A percentile compares a stretch with the other conserved stretches of the same genome.
Conservation (phyloP, 306 rosid genomes). For the Quercus aquifolioides region DNA sequence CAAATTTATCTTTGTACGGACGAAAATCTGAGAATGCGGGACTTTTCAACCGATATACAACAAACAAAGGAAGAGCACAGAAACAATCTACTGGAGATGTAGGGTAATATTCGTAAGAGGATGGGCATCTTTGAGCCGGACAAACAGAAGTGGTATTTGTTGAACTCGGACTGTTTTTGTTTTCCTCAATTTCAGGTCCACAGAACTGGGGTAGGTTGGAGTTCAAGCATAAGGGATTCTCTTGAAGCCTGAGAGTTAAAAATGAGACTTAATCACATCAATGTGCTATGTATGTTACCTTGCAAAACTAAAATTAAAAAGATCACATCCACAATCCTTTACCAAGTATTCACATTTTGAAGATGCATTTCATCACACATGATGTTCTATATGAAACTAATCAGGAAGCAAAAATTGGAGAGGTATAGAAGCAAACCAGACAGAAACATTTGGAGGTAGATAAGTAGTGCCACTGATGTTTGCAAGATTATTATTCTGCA, state of each 20-base stretch:
- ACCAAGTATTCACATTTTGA: no score
- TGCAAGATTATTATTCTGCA: constrained; percentile 62
- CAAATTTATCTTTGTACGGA: constrained; percentile 42
- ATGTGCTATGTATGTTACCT: no score
- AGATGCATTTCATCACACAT: no score
- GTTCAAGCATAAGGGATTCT: constrained; percentile 74
- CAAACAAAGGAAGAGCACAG: constrained; percentile 64
- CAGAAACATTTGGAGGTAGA: constrained; percentile 64
- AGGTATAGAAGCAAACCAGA: constrained; percentile 55
- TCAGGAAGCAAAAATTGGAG: not conserved
- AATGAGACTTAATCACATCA: not conserved
- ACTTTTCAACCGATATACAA: constrained; percentile 81
- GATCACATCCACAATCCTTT: no score
- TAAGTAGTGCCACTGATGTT: constrained; percentile 45
- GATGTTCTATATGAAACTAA: not conserved
- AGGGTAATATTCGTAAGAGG: constrained; percentile 48
- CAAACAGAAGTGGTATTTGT: constrained; percentile 36
- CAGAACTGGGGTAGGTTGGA: constrained; percentile 43
- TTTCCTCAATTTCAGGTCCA: constrained; percentile 33
- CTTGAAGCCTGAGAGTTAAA: constrained; percentile 65
- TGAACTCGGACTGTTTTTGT: constrained; percentile 7
- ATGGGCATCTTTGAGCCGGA: constrained; percentile 51
- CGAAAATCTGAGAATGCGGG: constrained; percentile 68
- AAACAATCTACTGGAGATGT: constrained; percentile 40
- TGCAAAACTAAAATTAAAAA: no score